Evolutionary conservation across 2,329 filamentous ascomycete species (phyloP), one percentile per base, ranked within the genome.

Genomic region (Talaromyces sp.): DNA sequence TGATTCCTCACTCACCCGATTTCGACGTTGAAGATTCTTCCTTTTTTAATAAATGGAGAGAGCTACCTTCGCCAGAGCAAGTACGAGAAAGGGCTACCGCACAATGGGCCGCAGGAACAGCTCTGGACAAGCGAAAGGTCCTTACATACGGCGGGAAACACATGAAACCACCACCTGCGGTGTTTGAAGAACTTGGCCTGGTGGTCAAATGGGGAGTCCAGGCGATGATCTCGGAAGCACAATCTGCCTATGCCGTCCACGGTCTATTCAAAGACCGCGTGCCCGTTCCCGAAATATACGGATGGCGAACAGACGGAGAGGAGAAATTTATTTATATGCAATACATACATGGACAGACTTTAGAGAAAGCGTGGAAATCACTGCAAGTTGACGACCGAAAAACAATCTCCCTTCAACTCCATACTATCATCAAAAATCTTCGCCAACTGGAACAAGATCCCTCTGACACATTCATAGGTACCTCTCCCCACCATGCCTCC

Each of bases 31-130:
- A 65, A 44, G 62, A 66, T 19, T 66, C 64, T 6, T 58, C 57
- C 8, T 69, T 63, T 52, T 69, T 70, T 60, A 17, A 13, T 10
- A 66, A 62, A 63, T 66, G 59, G 49, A 25, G 19, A 30, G 15
- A 62, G 10, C 42, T 69, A 54, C 67, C 67, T 54, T 64, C 66
- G 28, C 66, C 67, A 54, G 53, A 64, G 36, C 58, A 65, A 58
- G 65, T 69, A 7, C 64, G 49, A 7, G 47, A 30, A 44, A 55
- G 62, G 0, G 61, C 65, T 3, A 61, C 60, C 54, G 42, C 63
- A 13, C 65, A 69, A 33, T 51, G 65, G 62, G 44, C 65, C 19
- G 55, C 62, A 11, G 36, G 36, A 39, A 17, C 36, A 1, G 2
- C 15, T 15, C 36, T 39, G 6, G 36, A 39, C 36, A 39, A 39